Base-by-base conservation (phyloP, 768 basidiomycete genomes). In the Amanita pallidorosea region DNA sequence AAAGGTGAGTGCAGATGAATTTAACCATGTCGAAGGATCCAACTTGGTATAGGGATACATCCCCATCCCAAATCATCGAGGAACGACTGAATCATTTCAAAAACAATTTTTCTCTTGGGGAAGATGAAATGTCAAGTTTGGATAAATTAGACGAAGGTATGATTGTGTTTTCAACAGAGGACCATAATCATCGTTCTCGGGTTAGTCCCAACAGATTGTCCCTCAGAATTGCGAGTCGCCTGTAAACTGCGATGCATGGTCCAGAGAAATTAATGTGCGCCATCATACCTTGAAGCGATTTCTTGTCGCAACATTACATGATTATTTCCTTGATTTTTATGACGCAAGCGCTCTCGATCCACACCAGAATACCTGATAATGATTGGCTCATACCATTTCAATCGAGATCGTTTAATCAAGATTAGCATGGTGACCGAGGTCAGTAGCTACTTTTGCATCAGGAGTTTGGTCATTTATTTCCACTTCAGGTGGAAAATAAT, bases 81-180 rank as follows among this genome's bases (percentile, higher is more conserved):
- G 0, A 68, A 9, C 25, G 25, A 29, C 29, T 6, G 29, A 29
- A 83, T 88, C 55, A 57, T 67, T 25, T 66, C 72, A 1, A 88
- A 89, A 60, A 66, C 71, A 2, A 63, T 88, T 3, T 89, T 54
- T 71, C 73, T 49, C 67, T 87, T 3, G 61, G 65, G 7, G 56
- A 65, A 13, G 67, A 71, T 5, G 82, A 83, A 44, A 68, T 87
- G 51, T 55, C 51, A 1, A 56, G 60, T 34, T 61, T 88, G 27
- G 79, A 83, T n/a, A n/a, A n/a, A n/a, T 65, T 79, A 4, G 77
- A 85, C n/a, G 36, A 48, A 47, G 36, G 47, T 38, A 8, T 7
- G 35, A 22, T 38, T 8, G 13, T 7, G 5, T 13, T 18, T 23
- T 13, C 15, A 33, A 46, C 22, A 11, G 7, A 20, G 56, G 70